Conservation (phyloP, 1,284 basidiomycete genomes). For the Trichosporon sp. region DNA sequence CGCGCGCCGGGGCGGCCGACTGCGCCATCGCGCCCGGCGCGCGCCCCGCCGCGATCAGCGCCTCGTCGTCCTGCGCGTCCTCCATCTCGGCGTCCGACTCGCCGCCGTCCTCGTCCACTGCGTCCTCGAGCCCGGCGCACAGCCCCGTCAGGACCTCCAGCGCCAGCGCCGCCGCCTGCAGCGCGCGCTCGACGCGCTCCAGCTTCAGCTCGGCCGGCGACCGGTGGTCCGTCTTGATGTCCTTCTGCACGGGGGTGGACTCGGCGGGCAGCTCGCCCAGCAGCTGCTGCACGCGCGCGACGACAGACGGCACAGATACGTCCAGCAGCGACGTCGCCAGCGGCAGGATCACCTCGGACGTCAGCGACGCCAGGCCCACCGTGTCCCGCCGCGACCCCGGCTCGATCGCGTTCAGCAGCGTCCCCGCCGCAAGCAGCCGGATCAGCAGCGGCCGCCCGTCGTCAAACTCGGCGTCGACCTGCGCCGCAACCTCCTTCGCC, state of each 20-base stretch:
- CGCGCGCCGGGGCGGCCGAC: slow-evolving; percentile 33
- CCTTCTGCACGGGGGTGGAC: slow-evolving; percentile 31
- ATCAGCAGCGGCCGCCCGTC: slow-evolving; percentile 53
- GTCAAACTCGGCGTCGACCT: slow-evolving; percentile 33
- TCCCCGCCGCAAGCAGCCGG: slow-evolving; percentile 69
- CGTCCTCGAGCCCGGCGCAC: slow-evolving; percentile 82
- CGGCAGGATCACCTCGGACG: slow-evolving; percentile 66
- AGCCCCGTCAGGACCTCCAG: slow-evolving; percentile 78
- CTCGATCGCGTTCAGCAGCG: slow-evolving; percentile 67
- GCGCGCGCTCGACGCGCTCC: slow-evolving; percentile 64
- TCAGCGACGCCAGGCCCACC: slow-evolving; percentile 34
- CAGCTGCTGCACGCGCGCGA: slow-evolving; percentile 57
- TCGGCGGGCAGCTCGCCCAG: slow-evolving; percentile 53
- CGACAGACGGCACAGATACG: slow-evolving; percentile 58
- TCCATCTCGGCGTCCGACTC: slow-evolving; percentile 45
- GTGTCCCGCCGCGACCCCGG: slow-evolving; percentile 63
- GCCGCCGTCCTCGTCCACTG: slow-evolving; percentile 44
- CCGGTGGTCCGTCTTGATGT: slow-evolving; percentile 59
- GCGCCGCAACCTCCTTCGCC: slow-evolving; percentile 18
- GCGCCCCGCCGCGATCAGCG: slow-evolving; percentile 44
- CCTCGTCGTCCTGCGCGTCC: slow-evolving; percentile 48
- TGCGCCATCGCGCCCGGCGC: slow-evolving; percentile 37
- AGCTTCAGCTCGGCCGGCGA: slow-evolving; percentile 64
- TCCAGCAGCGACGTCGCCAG: slow-evolving; percentile 66
- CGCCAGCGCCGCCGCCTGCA: slow-evolving; percentile 70